A percentile compares a stretch with the other conserved stretches of the same genome.
Evolutionary conservation across 2,329 filamentous ascomycete species (phyloP).

Genomic region (Colletotrichum simmondsii): DNA sequence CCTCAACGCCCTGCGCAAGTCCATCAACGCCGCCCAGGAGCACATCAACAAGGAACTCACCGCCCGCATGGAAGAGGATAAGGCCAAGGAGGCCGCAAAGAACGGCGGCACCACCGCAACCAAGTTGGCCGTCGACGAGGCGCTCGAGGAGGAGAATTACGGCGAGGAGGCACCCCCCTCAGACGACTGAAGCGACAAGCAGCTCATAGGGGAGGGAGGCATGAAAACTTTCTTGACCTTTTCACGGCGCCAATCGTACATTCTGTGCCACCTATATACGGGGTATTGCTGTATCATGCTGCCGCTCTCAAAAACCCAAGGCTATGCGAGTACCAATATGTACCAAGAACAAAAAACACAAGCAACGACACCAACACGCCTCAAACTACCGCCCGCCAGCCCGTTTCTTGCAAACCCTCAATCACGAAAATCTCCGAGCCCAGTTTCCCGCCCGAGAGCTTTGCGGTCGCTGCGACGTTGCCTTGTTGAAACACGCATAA

Average conservation of each 20-base stretch:
- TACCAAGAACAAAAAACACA: conserved; percentile 20
- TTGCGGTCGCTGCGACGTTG: conserved; percentile 49
- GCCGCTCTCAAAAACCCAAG: conserved; percentile 34
- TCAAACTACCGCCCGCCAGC: conserved; percentile 25
- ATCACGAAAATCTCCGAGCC: conserved; percentile 47
- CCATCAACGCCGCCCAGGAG: conserved; percentile 70
- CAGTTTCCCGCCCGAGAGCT: conserved; percentile 46
- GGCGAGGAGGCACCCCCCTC: conserved; percentile 83
- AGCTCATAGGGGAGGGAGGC: no score
- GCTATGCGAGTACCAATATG: conserved; percentile 39
- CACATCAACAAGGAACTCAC: conserved; percentile 79
- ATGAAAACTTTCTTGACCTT: background rate
- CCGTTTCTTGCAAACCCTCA: conserved; percentile 20
- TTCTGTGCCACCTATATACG: conserved; percentile 34
- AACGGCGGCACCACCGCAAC: conserved; percentile 37
- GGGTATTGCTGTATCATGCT: conserved; percentile 43
- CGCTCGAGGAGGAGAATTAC: conserved; percentile 80
- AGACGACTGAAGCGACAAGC: conserved; percentile 55
- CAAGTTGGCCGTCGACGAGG: conserved; percentile 56
- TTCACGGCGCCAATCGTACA: conserved; percentile 23
- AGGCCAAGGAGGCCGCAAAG: conserved; percentile 54
- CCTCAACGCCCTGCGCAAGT: conserved; percentile 67
- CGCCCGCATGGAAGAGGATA: conserved; percentile 79
- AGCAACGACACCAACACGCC: conserved; percentile 9
- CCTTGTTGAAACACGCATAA: conserved; percentile 77